Base-by-base conservation (phyloP, 163 green algal genomes). In the Trebouxia gelatinosa region DNA sequence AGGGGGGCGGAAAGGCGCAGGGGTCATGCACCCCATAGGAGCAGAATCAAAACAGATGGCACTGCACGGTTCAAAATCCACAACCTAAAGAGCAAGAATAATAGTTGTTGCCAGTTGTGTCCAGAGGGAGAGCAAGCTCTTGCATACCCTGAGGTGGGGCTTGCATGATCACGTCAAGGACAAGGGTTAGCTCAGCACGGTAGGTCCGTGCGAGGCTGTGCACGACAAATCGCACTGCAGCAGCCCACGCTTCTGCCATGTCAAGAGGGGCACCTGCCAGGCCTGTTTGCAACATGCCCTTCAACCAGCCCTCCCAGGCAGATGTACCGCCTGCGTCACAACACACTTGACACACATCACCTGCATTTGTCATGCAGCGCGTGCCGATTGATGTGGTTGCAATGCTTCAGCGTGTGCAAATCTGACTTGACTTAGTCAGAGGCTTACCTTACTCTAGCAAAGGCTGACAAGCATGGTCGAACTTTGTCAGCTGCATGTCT, bases 231-330 rank as follows among this genome's bases (percentile, higher is more conserved):
- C 90, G 83, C 75, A 94, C 70, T 54, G 81, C 81, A 16, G 81
- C 39, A 2, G 79, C 77, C 92, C 92, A 97, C 28, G 78, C 66
- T 26, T 87, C 81, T 0, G 79, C 74, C 75, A 92, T 75, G 70
- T 95, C 92, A 64, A 95, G 77, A 5, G 85, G 91, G 0, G 83
- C 82, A 0, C 48, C 64, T 11, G 7, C 37, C 40, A 97, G 54
- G 1, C 81, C 85, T 29, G 81, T 34, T 16, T 43, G 59, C 67
- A 94, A 39, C 51, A 84, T 31, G 51, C 54, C 39, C 5, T 65
- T 51, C n/a, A 89, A 26, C 88, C 88, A 92, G 19, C 38, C 58
- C 0, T 74, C 71, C 88, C 88, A 92, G 9, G 80, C 82, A 54
- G 80, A 80, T 32, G 23, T 13, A 16, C 65, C 38, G 37, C 39